Evolutionary conservation across 257 asterid species (phyloP), one percentile per base, ranked within the genome.

Genomic region (Verbascum thapsus): DNA sequence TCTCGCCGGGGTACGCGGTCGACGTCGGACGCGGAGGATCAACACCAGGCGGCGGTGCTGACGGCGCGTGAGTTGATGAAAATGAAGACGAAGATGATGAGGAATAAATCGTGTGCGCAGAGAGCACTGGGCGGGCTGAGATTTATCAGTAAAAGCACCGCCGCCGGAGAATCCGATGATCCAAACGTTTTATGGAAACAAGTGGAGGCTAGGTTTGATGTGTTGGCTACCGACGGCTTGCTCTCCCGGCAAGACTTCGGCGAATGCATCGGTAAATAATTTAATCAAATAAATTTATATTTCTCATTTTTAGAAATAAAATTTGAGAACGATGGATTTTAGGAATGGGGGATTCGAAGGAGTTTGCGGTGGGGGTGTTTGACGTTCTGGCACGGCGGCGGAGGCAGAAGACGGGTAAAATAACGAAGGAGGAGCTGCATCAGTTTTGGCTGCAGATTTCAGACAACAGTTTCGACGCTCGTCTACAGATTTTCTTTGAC

Each of bases 401-500:
- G 75, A 49, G 91, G 61, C 94, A 82, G 79, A 85, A 74, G 63
- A 61, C 78, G 12, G 81, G 72, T 19, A 76, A 58, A 66, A 76
- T 91, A 63, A 88, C 83, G 4, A 88, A 88, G 81, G 83, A 78
- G 64, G 96, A 85, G 84, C 80, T 91, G 73, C 89, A 78, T 58
- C 95, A 91, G 6, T 85, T 84, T 70, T 91, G 98, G 98, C 74
- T 79, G 32, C 94, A 85, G 71, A 80, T 91, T 64, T 88, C 98
- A 35, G 94, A 88, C 74, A 80, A 80, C 60, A 91, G 96, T 58
- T 91, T 91, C 61, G 98, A 91, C 72, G 94, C 95, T 35, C 91
- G 98, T 49, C 94, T 91, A 22, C 98, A 91, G 71, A 91, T 91
- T 74, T 91, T 91, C 89, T 91, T 91, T 44, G 98, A 91, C 81